Conservation (phyloP, 805 yeast species). For the Dipodascopsis tothii region DNA sequence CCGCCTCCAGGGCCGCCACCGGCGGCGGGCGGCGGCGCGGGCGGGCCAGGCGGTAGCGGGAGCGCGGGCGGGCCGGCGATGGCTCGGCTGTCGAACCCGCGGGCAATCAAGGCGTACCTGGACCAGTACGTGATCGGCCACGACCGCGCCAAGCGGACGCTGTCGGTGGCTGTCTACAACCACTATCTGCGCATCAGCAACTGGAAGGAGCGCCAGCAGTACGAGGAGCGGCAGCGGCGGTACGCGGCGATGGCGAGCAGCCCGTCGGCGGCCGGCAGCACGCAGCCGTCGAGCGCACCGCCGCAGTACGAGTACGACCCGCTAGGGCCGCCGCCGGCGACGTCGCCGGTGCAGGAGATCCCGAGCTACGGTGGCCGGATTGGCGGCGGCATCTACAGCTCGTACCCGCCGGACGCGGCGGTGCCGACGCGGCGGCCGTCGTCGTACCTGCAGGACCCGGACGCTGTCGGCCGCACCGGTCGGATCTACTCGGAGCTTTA, state of each 20-base stretch:
- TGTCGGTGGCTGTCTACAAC: constrained; percentile 55
- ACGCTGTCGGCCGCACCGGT: no score
- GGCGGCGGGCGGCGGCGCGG: background rate
- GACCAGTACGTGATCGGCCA: constrained; percentile 53
- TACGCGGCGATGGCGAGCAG: background rate
- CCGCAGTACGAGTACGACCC: no score
- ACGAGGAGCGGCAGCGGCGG: background rate
- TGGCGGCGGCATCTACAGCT: no score
- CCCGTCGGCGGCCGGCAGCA: no score
- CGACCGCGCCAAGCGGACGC: constrained; percentile 47
- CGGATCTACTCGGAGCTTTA: no score
- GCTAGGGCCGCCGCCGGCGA: background rate
- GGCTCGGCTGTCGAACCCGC: constrained; percentile 10
- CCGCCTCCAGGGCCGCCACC: no score
- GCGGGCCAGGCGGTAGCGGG: background rate
- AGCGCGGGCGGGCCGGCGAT: background rate
- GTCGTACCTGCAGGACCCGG: no score
- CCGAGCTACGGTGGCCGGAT: no score
- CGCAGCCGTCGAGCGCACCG: no score
- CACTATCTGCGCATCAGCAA: constrained; percentile 48
- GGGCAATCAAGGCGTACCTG: constrained; percentile 38
- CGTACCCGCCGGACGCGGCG: no score
- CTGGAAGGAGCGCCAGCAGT: constrained; percentile 8
- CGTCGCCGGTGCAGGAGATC: no score
- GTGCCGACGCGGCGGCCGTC: no score